Percentiles rank a stretch among this genome's conserved stretches.
phyloP scores from a whole-genome alignment of 805 yeast species.

The Nakazawaea peltata region DNA sequence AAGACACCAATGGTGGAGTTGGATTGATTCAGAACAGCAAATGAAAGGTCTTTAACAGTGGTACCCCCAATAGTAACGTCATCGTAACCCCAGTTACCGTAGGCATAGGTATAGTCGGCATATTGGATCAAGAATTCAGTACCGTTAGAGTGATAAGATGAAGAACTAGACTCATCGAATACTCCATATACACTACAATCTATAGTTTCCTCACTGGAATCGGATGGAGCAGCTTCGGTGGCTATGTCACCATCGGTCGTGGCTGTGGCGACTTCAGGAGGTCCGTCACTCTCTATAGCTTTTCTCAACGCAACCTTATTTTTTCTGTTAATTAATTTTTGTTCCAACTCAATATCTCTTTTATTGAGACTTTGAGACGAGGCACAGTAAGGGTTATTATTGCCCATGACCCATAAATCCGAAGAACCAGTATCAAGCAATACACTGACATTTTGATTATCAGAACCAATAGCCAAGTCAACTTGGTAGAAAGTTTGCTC shows the following conservation, averaged over 20 bases:
- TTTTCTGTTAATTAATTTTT: too few relatives aligned
- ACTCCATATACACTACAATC: slow-evolving; percentile 41
- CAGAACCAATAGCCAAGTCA: slow-evolving; percentile 29
- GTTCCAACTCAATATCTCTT: background rate
- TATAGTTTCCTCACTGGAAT: slow-evolving; percentile 15
- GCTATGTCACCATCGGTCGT: slow-evolving; percentile 2
- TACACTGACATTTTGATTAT: slow-evolving; percentile 31
- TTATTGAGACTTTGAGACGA: slow-evolving; percentile 5
- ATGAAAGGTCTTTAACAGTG: slow-evolving; percentile 41
- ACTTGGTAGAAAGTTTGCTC: slow-evolving; percentile 22
- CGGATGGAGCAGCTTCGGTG: background rate
- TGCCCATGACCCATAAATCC: slow-evolving; percentile 37
- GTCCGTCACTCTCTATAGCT: slow-evolving; percentile 1
- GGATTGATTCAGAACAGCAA: slow-evolving; percentile 68
- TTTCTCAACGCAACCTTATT: background rate
- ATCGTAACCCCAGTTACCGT: slow-evolving; percentile 59
- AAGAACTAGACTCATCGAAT: slow-evolving; percentile 32
- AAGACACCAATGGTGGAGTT: slow-evolving; percentile 64
- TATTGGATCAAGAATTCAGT: slow-evolving; percentile 36
- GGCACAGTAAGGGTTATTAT: slow-evolving; percentile 20
- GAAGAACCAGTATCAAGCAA: slow-evolving; percentile 43
- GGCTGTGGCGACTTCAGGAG: slow-evolving; percentile 3
- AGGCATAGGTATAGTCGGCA: slow-evolving; percentile 40
- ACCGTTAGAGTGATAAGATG: slow-evolving; percentile 29
- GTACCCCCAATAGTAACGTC: slow-evolving; percentile 42